Conservation (phyloP, 257 asterid genomes). For the Przewalskia tangutica region DNA sequence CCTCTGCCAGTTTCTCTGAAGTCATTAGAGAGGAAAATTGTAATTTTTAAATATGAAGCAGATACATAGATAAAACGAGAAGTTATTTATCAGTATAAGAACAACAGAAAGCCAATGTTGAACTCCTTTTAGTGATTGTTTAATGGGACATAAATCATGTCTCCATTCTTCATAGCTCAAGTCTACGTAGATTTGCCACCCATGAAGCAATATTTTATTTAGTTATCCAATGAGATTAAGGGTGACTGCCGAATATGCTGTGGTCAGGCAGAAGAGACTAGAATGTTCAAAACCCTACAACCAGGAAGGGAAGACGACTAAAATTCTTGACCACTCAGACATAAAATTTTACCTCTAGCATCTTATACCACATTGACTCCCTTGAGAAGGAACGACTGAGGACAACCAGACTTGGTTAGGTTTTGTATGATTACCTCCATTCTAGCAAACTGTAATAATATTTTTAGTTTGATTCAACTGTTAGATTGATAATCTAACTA, state of each 20-base stretch:
- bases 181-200: background rate
- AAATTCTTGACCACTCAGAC: background rate
- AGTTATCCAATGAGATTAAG: background rate
- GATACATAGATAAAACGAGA: background rate
- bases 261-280: too few species aligned
- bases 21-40: conserved; percentile 8
- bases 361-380: background rate
- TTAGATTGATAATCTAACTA: background rate
- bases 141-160: background rate
- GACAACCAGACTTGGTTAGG: background rate
- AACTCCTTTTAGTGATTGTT: background rate
- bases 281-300: background rate
- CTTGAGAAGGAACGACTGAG: background rate
- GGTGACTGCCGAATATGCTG: background rate
- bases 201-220: background rate
- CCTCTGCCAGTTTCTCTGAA: conserved; percentile 60
- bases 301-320: background rate
- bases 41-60: background rate
- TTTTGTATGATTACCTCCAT: background rate
- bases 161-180: background rate
- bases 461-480: background rate
- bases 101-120: background rate
- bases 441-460: background rate
- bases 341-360: background rate
- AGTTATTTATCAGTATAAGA: background rate